Evolutionary conservation across 2,329 filamentous ascomycete genomes (phyloP).

Genomic region (Phaeosphaeriaceae sp.): DNA sequence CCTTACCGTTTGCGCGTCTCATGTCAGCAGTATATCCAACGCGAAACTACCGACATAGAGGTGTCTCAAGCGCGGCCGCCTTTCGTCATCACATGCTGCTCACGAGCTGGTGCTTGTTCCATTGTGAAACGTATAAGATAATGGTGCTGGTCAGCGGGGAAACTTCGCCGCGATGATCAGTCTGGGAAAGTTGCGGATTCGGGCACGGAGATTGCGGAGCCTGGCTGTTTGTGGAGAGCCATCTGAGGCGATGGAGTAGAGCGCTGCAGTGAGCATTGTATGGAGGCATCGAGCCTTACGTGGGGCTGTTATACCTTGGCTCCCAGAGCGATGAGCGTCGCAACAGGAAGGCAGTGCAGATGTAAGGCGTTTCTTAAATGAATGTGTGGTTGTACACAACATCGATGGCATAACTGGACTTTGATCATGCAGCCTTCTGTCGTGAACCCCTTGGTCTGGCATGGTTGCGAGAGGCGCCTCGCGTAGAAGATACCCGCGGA

Average conservation of each 20-base stretch:
- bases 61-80: neutral
- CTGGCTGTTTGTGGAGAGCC: neutral
- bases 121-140: neutral
- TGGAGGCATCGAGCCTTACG: neutral
- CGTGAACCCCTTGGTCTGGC: neutral
- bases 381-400: neutral
- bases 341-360: neutral
- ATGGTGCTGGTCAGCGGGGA: neutral
- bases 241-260: neutral
- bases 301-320: neutral
- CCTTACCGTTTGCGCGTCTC: neutral
- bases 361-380: slow-evolving; percentile 1
- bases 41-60: neutral
- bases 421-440: slow-evolving; percentile 1
- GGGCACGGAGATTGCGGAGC: neutral
- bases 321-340: neutral
- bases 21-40: neutral
- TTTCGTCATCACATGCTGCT: neutral
- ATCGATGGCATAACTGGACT: neutral
- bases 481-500: neutral
- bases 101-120: neutral
- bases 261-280: neutral
- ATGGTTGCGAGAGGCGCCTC: neutral
- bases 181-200: neutral
- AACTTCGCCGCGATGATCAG: neutral